Conservation (phyloP, 1,284 basidiomycete species). For the Hymenochaete sp. region DNA sequence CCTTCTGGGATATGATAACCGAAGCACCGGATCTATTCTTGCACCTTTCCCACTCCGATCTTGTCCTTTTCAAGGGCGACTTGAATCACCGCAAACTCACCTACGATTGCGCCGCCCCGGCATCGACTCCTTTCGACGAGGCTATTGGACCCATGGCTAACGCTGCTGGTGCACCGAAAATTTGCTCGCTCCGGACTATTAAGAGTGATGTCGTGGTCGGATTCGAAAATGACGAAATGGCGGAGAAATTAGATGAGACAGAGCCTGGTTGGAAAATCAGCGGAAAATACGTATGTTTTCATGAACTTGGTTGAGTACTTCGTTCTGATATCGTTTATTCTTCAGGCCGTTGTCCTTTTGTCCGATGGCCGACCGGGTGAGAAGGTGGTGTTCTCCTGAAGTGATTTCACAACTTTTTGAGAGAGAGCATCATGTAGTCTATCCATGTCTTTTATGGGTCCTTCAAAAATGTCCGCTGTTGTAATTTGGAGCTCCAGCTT, state of each 20-base stretch:
- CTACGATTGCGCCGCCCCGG: constrained; percentile 89
- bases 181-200: constrained; percentile 80
- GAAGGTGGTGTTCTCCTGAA: constrained; percentile 64
- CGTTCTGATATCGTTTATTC: not conserved
- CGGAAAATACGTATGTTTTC: constrained; percentile 76
- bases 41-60: constrained; percentile 82
- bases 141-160: constrained; percentile 93
- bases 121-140: constrained; percentile 82
- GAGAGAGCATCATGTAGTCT: no score
- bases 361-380: constrained; percentile 81
- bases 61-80: constrained; percentile 96
- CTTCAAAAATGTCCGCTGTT: no score
- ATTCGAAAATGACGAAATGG: constrained; percentile 48
- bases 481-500: no score
- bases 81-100: constrained; percentile 89
- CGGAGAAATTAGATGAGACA: constrained; percentile 74
- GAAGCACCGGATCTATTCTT: constrained; percentile 94
- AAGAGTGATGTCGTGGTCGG: constrained; percentile 81
- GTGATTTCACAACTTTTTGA: no score
- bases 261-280: constrained; percentile 97
- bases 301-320: not conserved
- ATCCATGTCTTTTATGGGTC: no score
- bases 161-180: constrained; percentile 80
- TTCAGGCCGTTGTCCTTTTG: constrained; percentile 74
- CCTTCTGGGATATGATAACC: constrained; percentile 84